Conservation (phyloP, 495 filamentous ascomycete species). For the Penicillium diatomitis region DNA sequence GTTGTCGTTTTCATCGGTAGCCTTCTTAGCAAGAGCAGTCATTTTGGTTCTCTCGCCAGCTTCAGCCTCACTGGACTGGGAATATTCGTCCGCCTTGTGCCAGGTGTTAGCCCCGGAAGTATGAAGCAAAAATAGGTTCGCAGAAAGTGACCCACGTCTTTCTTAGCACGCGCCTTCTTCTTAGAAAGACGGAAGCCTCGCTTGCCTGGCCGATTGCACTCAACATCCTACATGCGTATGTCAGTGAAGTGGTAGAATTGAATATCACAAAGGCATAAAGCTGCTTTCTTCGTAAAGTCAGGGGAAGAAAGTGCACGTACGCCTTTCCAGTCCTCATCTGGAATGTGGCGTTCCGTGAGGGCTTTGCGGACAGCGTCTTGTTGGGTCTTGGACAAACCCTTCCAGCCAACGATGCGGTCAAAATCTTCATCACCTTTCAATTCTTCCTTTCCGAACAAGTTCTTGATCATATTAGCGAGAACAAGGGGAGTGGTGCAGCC, state of each 20-base stretch:
- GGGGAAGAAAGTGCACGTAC: constrained; percentile 40
- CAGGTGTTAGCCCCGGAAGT: not conserved
- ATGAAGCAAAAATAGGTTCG: not conserved
- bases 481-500: constrained; percentile 67
- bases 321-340: constrained; percentile 68
- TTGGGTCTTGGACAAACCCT: constrained; percentile 52
- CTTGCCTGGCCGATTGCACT: constrained; percentile 56
- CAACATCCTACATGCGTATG: constrained; percentile 44
- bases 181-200: constrained; percentile 45
- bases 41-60: not conserved
- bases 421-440: constrained; percentile 23
- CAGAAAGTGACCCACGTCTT: constrained; percentile 4
- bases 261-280: no score
- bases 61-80: not conserved
- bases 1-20: not conserved
- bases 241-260: no score
- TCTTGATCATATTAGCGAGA: constrained; percentile 46
- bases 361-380: constrained; percentile 55
- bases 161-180: constrained; percentile 18
- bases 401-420: constrained; percentile 56
- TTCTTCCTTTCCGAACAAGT: constrained; percentile 17
- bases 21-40: constrained; percentile 4
- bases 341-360: constrained; percentile 61
- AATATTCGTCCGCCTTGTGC: not conserved
- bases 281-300: no score